Base-by-base conservation (phyloP, 2,329 filamentous ascomycete species). In the Dothideomycetes sp. region DNA sequence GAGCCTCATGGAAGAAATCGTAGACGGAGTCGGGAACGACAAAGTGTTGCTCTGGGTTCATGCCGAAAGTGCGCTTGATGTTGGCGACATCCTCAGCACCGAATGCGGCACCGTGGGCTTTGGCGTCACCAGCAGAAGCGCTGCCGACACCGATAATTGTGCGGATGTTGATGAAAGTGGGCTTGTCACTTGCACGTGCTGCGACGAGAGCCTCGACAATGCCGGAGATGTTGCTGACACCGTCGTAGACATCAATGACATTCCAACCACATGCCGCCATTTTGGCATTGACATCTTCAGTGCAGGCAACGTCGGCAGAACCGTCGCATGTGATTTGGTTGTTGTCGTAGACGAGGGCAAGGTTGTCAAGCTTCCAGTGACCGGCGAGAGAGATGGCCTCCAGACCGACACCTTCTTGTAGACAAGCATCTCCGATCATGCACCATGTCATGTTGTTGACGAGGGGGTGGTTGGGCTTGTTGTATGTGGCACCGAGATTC, bases 311-410 rank as follows among this genome's bases (percentile, higher is more conserved):
- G 54, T 75, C 71, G 9, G 75, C 65, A 3, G 64, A 66, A 0
- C 73, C 73, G 44, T 76, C 73, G 49, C 73, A 76, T 6, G 73
- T 76, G 33, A 78, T 62, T 49, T 74, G 68, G 51, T 78, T 77
- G 56, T 77, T 74, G 49, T 77, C 74, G 47, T 76, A 77, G 38
- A 76, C 69, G 19, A 77, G 58, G 12, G 66, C 67, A 3, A 78
- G 58, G 50, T 77, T 77, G 58, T 73, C 67, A 15, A 78, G 60
- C 48, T 59, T 64, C 59, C 64, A 68, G 53, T 76, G 70, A 2
- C 71, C 73, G 4, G 73, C 73, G 10, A 76, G 62, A n/a, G 68
- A 67, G 37, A 78, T 68, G 0, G 74, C 65, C 52, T 78, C 74
- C n/a, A 75, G 61, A 0, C 64, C 68, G 1, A 77, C 70, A 28